These are phyloP conservation scores for Trypanosoma melophagium DNA, from an alignment of 208 protist genomes.

Conservation along the genomic window DNA sequence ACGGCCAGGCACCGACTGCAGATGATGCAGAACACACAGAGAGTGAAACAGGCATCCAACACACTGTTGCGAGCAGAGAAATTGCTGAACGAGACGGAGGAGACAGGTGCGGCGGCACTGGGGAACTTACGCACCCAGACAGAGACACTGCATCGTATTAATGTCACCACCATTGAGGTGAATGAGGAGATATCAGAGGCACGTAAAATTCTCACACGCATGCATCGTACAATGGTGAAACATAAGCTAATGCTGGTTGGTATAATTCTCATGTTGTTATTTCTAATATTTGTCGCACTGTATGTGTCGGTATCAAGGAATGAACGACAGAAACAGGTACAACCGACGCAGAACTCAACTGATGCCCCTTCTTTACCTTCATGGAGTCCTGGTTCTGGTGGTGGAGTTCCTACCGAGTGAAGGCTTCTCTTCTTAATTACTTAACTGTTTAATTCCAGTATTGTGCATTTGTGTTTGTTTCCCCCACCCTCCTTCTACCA, in stretches of 20 bases:
- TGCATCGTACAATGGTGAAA: constrained; percentile 74
- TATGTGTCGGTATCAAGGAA: constrained; percentile 52
- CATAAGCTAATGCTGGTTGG: constrained; percentile 64
- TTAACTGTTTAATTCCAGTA: too few species aligned
- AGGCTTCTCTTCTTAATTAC: too few species aligned
- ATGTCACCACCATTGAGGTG: constrained; percentile 60
- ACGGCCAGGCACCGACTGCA: constrained; percentile 47
- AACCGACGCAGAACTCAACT: constrained; percentile 26
- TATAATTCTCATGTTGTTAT: constrained; percentile 56
- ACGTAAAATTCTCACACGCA: constrained; percentile 59
- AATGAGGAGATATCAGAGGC: constrained; percentile 75
- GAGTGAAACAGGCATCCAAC: constrained; percentile 54
- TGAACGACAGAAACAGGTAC: constrained; percentile 19
- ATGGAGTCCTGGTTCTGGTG: constrained; percentile 6
- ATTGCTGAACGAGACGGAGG: constrained; percentile 67
- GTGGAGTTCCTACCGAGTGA: constrained; percentile 15
- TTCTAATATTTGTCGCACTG: constrained; percentile 65
- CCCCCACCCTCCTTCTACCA: background rate
- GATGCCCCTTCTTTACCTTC: background rate
- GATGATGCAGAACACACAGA: constrained; percentile 81
- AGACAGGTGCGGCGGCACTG: constrained; percentile 53
- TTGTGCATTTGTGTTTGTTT: background rate
- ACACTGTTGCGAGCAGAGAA: constrained; percentile 61
- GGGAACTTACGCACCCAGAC: constrained; percentile 62
- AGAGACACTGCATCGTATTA: constrained; percentile 64